Evolutionary conservation across 441 rosid species (phyloP).

Genomic region (Eruca vesicaria): DNA sequence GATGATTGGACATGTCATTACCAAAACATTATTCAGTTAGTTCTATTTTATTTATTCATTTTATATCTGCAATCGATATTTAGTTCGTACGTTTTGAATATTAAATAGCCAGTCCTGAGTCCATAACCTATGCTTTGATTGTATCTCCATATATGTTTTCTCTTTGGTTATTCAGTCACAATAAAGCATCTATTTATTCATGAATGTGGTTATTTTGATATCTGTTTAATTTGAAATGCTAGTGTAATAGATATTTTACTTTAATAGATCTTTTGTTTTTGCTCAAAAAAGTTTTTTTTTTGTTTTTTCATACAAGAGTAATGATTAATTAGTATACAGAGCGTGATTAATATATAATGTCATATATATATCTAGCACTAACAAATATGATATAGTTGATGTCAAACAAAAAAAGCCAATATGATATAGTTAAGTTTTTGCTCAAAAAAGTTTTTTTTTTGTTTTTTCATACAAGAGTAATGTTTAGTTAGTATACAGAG

Average conservation of each 20-base stretch:
- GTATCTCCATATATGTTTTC: background rate
- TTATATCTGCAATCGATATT: background rate
- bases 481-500: background rate
- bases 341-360: background rate
- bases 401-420: too few species aligned
- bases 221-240: background rate
- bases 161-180: background rate
- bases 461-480: background rate
- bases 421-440: too few species aligned
- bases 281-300: background rate
- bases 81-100: background rate
- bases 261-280: too few species aligned
- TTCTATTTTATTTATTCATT: too few species aligned
- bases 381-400: too few species aligned
- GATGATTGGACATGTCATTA: slow-evolving; percentile 19
- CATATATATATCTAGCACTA: too few species aligned
- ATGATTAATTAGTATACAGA: background rate
- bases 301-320: background rate
- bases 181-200: background rate
- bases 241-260: background rate
- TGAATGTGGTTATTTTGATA: background rate
- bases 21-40: slow-evolving; percentile 18
- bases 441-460: background rate
- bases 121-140: background rate
- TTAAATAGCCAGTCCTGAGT: background rate